Conservation (phyloP, 805 yeast genomes). For the Cyberlindnera meyerae region DNA sequence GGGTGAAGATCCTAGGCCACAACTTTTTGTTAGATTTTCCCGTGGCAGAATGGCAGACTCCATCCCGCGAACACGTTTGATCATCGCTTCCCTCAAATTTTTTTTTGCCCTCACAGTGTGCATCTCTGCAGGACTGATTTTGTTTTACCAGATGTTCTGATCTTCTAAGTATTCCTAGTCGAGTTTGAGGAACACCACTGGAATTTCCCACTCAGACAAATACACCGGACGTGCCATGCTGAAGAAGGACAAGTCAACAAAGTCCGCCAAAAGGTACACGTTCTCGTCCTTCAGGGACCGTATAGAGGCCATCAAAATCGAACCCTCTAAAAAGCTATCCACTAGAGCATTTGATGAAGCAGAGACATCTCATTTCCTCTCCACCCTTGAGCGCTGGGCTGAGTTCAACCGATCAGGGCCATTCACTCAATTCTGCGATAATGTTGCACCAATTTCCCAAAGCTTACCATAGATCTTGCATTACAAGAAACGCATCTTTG, state of each 20-base stretch:
- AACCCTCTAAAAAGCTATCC: conserved; percentile 54
- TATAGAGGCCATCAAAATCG: conserved; percentile 78
- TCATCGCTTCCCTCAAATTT: not conserved
- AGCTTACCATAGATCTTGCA: conserved; percentile 78
- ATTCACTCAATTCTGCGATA: conserved; percentile 59
- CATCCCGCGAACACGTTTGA: too few species aligned
- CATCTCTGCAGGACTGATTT: too few species aligned
- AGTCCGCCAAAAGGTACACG: conserved; percentile 48
- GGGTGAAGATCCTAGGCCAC: too few species aligned
- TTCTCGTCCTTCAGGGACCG: conserved; percentile 79
- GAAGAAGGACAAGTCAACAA: conserved; percentile 38
- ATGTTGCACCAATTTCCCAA: conserved; percentile 50
- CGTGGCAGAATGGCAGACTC: too few species aligned
- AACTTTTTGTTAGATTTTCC: too few species aligned
- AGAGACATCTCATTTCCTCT: conserved; percentile 71
- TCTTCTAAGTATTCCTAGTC: too few species aligned
- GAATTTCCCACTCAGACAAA: too few species aligned
- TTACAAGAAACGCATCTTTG: conserved; percentile 61
- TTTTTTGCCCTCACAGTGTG: too few species aligned
- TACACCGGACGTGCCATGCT: conserved; percentile 10
- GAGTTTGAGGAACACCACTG: too few species aligned
- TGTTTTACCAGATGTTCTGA: too few species aligned
- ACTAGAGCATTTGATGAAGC: conserved; percentile 64
- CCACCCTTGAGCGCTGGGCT: conserved; percentile 80
- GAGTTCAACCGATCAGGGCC: conserved; percentile 76